Evolutionary conservation across 1,284 basidiomycete genomes (phyloP).

Genomic region (Trichosporon faecale): DNA sequence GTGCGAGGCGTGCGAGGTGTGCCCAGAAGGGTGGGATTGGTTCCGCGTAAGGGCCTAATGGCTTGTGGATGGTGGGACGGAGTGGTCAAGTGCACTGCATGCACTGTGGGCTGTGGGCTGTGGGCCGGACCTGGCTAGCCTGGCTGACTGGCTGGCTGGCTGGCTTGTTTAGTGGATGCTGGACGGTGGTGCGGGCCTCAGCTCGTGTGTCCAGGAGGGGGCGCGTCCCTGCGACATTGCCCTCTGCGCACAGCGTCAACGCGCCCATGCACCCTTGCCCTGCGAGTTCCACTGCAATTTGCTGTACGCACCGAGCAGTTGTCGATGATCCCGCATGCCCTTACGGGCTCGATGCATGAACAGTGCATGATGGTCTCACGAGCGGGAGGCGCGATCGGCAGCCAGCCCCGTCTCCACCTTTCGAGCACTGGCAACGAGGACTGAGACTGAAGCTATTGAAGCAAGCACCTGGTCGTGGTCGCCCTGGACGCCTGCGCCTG

Average conservation of each 20-base stretch:
- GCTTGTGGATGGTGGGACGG: neutral
- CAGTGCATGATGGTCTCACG: too few species aligned
- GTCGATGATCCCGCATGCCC: too few species aligned
- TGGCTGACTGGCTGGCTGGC: too few species aligned
- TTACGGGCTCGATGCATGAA: too few species aligned
- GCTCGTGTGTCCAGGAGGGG: neutral
- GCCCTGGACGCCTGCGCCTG: neutral
- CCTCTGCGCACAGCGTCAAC: too few species aligned
- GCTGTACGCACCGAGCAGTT: too few species aligned
- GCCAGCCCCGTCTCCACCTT: neutral
- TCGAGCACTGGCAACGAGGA: neutral
- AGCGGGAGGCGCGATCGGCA: too few species aligned
- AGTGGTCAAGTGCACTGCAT: neutral
- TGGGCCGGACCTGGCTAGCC: neutral
- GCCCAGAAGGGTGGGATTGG: conserved; percentile 2
- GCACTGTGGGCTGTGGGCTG: neutral
- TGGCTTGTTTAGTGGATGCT: neutral
- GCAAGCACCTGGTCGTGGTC: neutral
- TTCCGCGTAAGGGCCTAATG: neutral
- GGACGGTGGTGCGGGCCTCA: too few species aligned
- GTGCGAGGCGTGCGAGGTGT: neutral
- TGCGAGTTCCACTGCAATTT: too few species aligned
- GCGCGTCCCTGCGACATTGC: neutral
- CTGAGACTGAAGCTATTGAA: neutral
- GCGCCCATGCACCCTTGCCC: too few species aligned